These are phyloP conservation scores for Aspergillus sp. DNA, from an alignment of 2,329 filamentous ascomycete species.

Conservation along the genomic window DNA sequence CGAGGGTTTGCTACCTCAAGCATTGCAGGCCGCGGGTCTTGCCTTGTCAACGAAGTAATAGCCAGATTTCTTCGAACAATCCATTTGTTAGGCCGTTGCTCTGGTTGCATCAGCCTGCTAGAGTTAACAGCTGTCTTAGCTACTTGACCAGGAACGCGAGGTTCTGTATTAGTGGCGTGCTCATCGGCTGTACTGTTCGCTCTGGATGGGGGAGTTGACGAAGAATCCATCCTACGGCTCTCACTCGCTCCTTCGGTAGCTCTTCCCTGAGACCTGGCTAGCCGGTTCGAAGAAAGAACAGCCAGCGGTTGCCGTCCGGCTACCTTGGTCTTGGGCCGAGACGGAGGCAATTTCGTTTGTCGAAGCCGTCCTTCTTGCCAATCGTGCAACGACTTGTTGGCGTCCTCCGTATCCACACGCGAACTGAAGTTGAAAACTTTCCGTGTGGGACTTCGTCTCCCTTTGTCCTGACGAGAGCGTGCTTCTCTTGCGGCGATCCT, in stretches of 20 bases:
- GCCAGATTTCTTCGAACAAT: conserved; percentile 37
- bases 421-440: conserved; percentile 58
- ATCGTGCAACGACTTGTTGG: conserved; percentile 50
- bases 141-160: conserved; percentile 2
- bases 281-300: conserved; percentile 23
- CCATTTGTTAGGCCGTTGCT: conserved; percentile 34
- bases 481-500: conserved; percentile 57
- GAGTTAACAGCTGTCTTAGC: not conserved
- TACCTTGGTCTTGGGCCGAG: conserved; percentile 16
- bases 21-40: conserved; percentile 37
- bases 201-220: not conserved
- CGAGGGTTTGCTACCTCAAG: conserved; percentile 29
- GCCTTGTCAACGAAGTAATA: conserved; percentile 40
- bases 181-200: conserved; percentile 11
- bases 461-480: conserved; percentile 50
- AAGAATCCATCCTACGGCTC: not conserved
- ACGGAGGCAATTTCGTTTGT: conserved; percentile 26
- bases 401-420: conserved; percentile 57
- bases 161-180: not conserved
- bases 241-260: not conserved
- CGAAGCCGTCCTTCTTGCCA: conserved; percentile 54
- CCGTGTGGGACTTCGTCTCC: conserved; percentile 53
- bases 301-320: conserved; percentile 27
- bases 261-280: conserved; percentile 2
- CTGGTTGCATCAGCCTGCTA: conserved; percentile 12